phyloP scores from a whole-genome alignment of 352 stramenopile genomes.

The Globisporangium ultimum region DNA sequence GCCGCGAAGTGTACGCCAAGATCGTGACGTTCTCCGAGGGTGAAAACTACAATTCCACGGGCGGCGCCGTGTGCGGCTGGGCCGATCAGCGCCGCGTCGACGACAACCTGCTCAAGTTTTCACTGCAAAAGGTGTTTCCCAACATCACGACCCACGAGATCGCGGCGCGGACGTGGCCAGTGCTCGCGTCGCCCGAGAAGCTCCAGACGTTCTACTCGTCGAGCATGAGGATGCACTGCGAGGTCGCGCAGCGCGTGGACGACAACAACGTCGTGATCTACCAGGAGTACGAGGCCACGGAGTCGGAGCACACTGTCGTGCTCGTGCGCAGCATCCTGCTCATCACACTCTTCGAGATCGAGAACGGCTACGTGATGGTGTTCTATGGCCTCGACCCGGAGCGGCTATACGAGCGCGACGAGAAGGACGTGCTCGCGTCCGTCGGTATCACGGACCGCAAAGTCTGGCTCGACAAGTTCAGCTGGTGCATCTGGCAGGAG shows the following conservation, averaged over 20 bases:
- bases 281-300: slow-evolving; percentile 26
- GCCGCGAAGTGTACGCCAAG: slow-evolving; percentile 22
- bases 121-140: slow-evolving; percentile 24
- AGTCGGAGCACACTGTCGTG: slow-evolving; percentile 20
- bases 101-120: slow-evolving; percentile 32
- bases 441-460: slow-evolving; percentile 17
- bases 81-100: slow-evolving; percentile 24
- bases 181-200: slow-evolving; percentile 20
- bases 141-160: slow-evolving; percentile 14
- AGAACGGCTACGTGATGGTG: slow-evolving; percentile 31
- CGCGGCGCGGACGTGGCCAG: slow-evolving; percentile 18
- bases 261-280: slow-evolving; percentile 36
- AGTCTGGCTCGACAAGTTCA: slow-evolving; percentile 22
- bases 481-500: slow-evolving; percentile 23
- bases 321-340: slow-evolving; percentile 27
- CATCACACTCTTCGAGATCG: slow-evolving; percentile 31
- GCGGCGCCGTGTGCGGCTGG: slow-evolving; percentile 26
- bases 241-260: slow-evolving; percentile 29
- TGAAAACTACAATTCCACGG: slow-evolving; percentile 21
- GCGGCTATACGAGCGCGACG: slow-evolving; percentile 17
- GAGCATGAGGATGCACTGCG: slow-evolving; percentile 30
- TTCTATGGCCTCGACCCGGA: slow-evolving; percentile 30
- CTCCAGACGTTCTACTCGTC: slow-evolving; percentile 25
- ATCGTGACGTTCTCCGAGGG: slow-evolving; percentile 22
- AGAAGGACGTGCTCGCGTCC: slow-evolving; percentile 18